phyloP scores from a whole-genome alignment of 1,284 basidiomycete genomes.

The Flammula alnicola region DNA sequence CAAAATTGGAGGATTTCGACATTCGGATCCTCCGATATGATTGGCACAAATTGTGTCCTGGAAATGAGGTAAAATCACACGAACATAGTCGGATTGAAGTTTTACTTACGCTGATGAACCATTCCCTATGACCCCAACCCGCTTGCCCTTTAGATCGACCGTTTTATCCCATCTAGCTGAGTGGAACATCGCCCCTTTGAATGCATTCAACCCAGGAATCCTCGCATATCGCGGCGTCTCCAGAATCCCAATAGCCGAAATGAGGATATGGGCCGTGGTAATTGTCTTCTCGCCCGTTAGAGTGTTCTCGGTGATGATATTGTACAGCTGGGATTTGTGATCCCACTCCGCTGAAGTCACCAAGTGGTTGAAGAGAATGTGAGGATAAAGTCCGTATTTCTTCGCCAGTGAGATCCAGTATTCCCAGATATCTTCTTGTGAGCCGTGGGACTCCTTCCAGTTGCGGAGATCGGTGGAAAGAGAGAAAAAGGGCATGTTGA shows the following conservation, averaged over 20 bases:
- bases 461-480: slow-evolving; percentile 42
- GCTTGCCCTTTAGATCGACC: slow-evolving; percentile 45
- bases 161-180: slow-evolving; percentile 49
- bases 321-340: slow-evolving; percentile 33
- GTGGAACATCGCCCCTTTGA: slow-evolving; percentile 53
- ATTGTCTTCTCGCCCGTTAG: slow-evolving; percentile 27
- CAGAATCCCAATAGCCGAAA: slow-evolving; percentile 50
- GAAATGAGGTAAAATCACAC: not conserved
- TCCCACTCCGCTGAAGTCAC: slow-evolving; percentile 49
- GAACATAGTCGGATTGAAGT: not conserved
- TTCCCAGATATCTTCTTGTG: slow-evolving; percentile 35
- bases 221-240: slow-evolving; percentile 41
- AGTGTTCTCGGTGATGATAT: slow-evolving; percentile 36
- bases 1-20: slow-evolving; percentile 49
- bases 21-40: slow-evolving; percentile 43
- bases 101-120: slow-evolving; percentile 54
- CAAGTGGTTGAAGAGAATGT: slow-evolving; percentile 36
- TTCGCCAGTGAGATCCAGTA: slow-evolving; percentile 39
- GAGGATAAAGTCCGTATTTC: slow-evolving; percentile 34
- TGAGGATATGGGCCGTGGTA: slow-evolving; percentile 39
- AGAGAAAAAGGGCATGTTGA: slow-evolving; percentile 40
- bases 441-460: slow-evolving; percentile 36
- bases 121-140: slow-evolving; percentile 55
- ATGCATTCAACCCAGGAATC: slow-evolving; percentile 44
- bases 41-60: slow-evolving; percentile 51